Percentiles rank a stretch among this genome's conserved stretches.
These are phyloP conservation scores for Cladophialophora immunda DNA, from an alignment of 2,329 filamentous ascomycete genomes.

Conservation along the genomic window DNA sequence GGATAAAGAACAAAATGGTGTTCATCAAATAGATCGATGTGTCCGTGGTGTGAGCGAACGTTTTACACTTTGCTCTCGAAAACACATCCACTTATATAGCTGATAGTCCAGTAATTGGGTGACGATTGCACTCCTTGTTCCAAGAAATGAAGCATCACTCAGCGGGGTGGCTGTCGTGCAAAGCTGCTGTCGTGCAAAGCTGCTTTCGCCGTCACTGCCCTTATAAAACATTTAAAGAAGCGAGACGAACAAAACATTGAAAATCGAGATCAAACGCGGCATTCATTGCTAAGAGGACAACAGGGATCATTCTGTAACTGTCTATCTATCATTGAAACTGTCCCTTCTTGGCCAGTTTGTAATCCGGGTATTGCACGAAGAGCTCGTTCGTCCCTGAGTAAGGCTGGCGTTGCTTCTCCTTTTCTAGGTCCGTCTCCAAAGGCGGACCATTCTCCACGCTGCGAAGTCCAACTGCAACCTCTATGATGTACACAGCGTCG, in stretches of 20 bases:
- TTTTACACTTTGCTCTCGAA: neutral
- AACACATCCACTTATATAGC: too few species aligned
- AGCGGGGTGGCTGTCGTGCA: too few species aligned
- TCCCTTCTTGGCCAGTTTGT: conserved; percentile 1
- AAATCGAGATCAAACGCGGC: too few species aligned
- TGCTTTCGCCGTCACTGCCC: too few species aligned
- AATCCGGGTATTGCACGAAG: conserved; percentile 7
- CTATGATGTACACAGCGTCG: neutral
- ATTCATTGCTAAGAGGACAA: too few species aligned
- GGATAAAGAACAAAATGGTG: conserved; percentile 8
- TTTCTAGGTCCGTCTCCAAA: conserved; percentile 4
- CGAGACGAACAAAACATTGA: too few species aligned
- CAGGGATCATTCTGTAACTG: neutral
- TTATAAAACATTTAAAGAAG: too few species aligned
- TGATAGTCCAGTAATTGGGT: too few species aligned
- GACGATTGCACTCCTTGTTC: too few species aligned
- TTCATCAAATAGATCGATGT: conserved; percentile 6
- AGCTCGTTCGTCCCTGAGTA: conserved; percentile 8
- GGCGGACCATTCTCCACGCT: conserved; percentile 2
- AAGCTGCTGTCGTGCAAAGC: too few species aligned
- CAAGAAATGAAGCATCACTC: too few species aligned
- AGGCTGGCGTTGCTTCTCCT: conserved; percentile 1
- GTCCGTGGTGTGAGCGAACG: neutral
- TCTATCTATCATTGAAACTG: neutral
- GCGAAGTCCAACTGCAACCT: conserved; percentile 5